Evolutionary conservation across 2,329 filamentous ascomycete species (phyloP).

Genomic region (Dactylellina cionopaga): DNA sequence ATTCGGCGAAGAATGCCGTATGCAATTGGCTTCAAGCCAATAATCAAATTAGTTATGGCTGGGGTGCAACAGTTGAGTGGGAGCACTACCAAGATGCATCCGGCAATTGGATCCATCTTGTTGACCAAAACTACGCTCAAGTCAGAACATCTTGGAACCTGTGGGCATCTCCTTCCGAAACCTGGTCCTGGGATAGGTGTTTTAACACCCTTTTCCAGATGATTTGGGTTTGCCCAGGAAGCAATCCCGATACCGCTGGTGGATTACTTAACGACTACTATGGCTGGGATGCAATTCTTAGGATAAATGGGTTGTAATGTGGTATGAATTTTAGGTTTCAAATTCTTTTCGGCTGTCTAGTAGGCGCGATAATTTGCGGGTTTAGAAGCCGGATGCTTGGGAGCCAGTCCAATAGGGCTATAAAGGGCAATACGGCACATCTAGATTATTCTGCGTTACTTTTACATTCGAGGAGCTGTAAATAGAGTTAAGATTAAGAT

Average conservation of each 20-base stretch:
- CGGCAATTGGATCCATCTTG: conserved; percentile 9
- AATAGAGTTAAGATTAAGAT: too few relatives aligned
- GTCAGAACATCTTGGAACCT: not conserved
- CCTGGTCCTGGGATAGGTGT: conserved; percentile 9
- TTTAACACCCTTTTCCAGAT: conserved; percentile 17
- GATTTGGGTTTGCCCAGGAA: conserved; percentile 11
- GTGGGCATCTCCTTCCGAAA: not conserved
- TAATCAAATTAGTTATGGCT: conserved; percentile 1
- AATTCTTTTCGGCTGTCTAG: too few relatives aligned
- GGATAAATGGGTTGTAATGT: conserved; percentile 11
- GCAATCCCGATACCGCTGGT: conserved; percentile 23
- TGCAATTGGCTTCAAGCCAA: conserved; percentile 3
- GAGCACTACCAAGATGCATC: conserved; percentile 7
- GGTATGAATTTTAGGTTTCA: too few relatives aligned
- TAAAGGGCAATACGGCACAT: too few relatives aligned
- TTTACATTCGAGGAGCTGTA: too few relatives aligned
- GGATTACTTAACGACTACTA: conserved; percentile 3
- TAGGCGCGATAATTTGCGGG: too few relatives aligned
- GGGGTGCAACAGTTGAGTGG: conserved; percentile 2
- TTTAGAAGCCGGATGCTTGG: too few relatives aligned
- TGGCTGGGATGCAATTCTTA: conserved; percentile 7
- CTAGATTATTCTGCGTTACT: too few relatives aligned
- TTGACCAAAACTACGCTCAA: not conserved
- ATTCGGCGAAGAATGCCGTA: not conserved
- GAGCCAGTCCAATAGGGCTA: too few relatives aligned